phyloP scores from a whole-genome alignment of 192 early-diverging fungal genomes.

The Gamsiella multidivaricata region DNA sequence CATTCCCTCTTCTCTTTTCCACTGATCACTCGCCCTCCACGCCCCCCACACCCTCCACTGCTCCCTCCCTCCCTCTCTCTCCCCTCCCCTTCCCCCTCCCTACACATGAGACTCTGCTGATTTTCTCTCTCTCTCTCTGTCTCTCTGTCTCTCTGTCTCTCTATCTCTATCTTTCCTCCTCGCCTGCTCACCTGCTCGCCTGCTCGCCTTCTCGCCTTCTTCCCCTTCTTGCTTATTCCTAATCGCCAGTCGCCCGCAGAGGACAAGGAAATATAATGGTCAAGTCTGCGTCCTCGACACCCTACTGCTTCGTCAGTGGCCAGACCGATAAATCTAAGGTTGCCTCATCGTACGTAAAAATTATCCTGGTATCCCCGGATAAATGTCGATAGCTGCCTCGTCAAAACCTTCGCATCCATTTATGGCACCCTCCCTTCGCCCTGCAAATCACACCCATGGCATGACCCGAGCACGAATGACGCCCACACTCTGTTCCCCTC shows the following conservation, averaged over 20 bases:
- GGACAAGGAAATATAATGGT: no score
- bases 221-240: no score
- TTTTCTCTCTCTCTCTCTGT: no score
- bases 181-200: no score
- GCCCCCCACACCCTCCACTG: background rate
- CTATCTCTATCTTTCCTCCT: no score
- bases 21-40: background rate
- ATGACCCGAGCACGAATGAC: no score
- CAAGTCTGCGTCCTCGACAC: constrained; percentile 41
- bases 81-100: background rate
- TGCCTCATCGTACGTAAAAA: constrained; percentile 38
- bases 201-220: no score
- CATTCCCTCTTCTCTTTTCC: background rate
- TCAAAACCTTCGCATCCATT: background rate
- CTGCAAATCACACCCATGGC: no score
- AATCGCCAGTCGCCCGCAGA: no score
- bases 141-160: no score
- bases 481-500: background rate
- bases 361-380: constrained; percentile 14
- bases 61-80: background rate
- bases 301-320: constrained; percentile 53
- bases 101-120: no score
- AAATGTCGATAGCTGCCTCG: constrained; percentile 1
- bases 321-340: constrained; percentile 23
- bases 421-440: no score